Percentiles rank a stretch among this genome's conserved stretches.
phyloP scores from a whole-genome alignment of 1,284 basidiomycete species.

The Cryptococcus hybrid region DNA sequence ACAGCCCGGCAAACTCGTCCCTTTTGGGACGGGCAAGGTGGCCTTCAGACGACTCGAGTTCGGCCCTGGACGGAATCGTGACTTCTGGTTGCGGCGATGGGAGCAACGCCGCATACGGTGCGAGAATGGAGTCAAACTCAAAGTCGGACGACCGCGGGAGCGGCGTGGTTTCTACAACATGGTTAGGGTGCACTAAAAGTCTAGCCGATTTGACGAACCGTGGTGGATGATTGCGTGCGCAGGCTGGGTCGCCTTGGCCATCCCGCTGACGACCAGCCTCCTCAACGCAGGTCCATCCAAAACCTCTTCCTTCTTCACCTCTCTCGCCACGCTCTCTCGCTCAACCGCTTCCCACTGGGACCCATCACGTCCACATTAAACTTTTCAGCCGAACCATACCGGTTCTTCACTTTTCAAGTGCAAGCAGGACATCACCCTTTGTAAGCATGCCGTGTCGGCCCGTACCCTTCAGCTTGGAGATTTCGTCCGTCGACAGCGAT shows the following conservation, averaged over 20 bases:
- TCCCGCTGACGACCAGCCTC: conserved; percentile 65
- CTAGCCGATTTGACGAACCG: conserved; percentile 49
- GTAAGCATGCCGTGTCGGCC: conserved; percentile 86
- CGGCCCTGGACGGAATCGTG: conserved; percentile 19
- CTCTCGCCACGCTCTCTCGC: background rate
- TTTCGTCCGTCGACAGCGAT: conserved; percentile 46
- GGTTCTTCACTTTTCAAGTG: conserved; percentile 61
- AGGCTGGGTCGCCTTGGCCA: conserved; percentile 63
- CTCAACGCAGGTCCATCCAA: conserved; percentile 69
- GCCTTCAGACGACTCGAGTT: conserved; percentile 21
- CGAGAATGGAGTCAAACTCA: conserved; percentile 46
- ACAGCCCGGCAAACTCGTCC: conserved; percentile 47
- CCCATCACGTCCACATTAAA: conserved; percentile 54
- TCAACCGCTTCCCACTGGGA: conserved; percentile 38
- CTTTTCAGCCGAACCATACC: conserved; percentile 72
- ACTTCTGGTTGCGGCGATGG: conserved; percentile 31
- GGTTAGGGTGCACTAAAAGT: background rate
- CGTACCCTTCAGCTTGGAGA: conserved; percentile 58
- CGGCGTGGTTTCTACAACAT: conserved; percentile 16
- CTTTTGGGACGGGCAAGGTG: conserved; percentile 15
- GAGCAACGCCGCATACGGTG: conserved; percentile 42
- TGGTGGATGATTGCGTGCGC: conserved; percentile 51
- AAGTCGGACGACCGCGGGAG: conserved; percentile 32
- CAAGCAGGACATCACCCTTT: conserved; percentile 81
- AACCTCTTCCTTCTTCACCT: conserved; percentile 40